phyloP scores from a whole-genome alignment of 345 rosid species.

The Excoecaria cochinchinensis region DNA sequence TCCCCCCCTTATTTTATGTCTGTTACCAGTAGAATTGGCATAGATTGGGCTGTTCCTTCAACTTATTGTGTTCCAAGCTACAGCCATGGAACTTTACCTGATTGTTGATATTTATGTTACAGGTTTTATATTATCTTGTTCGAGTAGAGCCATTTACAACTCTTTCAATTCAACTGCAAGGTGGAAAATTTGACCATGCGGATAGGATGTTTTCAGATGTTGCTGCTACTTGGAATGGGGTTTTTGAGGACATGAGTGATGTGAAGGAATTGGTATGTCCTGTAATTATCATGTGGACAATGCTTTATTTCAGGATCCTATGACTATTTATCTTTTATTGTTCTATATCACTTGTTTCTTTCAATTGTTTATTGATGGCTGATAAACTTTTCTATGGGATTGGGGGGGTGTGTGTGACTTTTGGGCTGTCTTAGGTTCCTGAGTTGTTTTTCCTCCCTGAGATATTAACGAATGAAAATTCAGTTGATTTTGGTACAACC shows the following conservation, averaged over 20 bases:
- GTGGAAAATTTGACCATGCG: constrained; percentile 98
- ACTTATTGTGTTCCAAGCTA: neutral
- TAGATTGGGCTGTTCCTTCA: constrained; percentile 10
- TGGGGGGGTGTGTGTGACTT: constrained; percentile 12
- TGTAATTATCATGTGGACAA: constrained; percentile 10
- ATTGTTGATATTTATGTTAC: constrained; percentile 30
- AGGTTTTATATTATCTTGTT: constrained; percentile 93
- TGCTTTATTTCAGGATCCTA: neutral
- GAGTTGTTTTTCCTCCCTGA: constrained; percentile 98
- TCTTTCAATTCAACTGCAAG: constrained; percentile 95
- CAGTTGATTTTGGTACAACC: constrained; percentile 84
- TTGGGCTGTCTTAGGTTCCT: constrained; percentile 62
- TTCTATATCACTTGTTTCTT: constrained; percentile 1
- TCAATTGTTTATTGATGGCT: constrained; percentile 13
- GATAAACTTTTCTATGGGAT: neutral
- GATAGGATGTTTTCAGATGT: constrained; percentile 94
- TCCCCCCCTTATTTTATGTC: neutral
- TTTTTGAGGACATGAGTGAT: constrained; percentile 97
- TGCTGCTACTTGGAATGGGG: constrained; percentile 93
- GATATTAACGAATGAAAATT: constrained; percentile 83
- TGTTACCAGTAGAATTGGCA: neutral
- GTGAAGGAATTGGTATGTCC: constrained; percentile 90
- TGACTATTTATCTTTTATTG: constrained; percentile 4
- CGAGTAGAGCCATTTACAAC: constrained; percentile 97
- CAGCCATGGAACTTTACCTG: constrained; percentile 14